A percentile compares a stretch with the other conserved stretches of the same genome.
Conservation (phyloP, 192 early-diverging fungal genomes). For the Linnemannia schmuckeri region DNA sequence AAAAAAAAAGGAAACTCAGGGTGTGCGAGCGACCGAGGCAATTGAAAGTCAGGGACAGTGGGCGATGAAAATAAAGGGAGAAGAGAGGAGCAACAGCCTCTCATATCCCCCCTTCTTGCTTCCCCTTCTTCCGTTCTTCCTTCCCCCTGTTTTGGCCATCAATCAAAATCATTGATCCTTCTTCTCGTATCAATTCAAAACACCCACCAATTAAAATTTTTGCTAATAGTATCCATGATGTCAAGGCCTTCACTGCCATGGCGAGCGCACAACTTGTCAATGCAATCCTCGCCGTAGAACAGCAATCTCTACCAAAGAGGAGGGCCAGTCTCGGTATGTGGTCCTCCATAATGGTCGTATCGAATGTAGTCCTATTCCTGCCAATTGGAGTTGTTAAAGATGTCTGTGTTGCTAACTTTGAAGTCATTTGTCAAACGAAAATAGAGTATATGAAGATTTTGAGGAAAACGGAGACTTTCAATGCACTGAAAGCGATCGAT, state of each 20-base stretch:
- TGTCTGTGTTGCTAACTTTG: too few species aligned
- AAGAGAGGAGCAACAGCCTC: neutral
- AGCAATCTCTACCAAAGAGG: constrained; percentile 17
- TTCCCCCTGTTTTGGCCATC: neutral
- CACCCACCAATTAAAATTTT: neutral
- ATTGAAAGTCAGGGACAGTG: neutral
- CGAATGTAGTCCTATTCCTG: neutral
- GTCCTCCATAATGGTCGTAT: neutral
- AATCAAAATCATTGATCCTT: neutral
- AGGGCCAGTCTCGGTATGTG: constrained; percentile 37
- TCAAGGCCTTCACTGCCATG: constrained; percentile 51
- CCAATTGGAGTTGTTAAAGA: neutral
- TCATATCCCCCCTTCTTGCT: neutral
- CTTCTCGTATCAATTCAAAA: too few species aligned
- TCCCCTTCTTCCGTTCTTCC: neutral
- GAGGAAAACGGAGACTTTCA: constrained; percentile 39
- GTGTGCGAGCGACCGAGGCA: neutral
- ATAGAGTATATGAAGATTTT: constrained; percentile 48
- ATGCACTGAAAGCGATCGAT: constrained; percentile 57
- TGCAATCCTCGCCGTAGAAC: constrained; percentile 27
- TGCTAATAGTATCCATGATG: constrained; percentile 41
- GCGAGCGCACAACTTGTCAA: constrained; percentile 49
- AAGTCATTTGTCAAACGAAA: too few species aligned
- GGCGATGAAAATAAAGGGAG: neutral
- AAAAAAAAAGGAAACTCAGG: neutral